Percentiles rank a stretch among this genome's conserved stretches.
Conservation (phyloP, 768 basidiomycete species). For the Melanogaster broomeanus region DNA sequence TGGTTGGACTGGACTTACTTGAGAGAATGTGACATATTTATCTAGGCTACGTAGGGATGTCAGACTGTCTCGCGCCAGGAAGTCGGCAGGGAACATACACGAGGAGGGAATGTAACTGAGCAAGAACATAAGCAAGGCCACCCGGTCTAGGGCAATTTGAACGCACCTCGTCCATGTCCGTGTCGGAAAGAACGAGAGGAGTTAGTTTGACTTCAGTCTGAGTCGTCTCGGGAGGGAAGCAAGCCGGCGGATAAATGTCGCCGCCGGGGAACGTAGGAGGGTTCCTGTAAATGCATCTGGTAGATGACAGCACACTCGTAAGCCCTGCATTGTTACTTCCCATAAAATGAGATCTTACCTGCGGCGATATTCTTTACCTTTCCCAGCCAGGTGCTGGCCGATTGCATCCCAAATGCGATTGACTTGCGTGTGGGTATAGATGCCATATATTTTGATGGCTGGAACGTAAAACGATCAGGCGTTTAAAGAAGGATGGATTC, state of each 20-base stretch:
- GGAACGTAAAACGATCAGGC: not conserved
- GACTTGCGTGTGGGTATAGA: slow-evolving; percentile 50
- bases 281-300: slow-evolving; percentile 50
- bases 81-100: slow-evolving; percentile 41
- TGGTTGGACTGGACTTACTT: slow-evolving; percentile 11
- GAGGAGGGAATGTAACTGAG: slow-evolving; percentile 56
- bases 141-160: not conserved
- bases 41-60: slow-evolving; percentile 44
- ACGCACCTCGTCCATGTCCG: slow-evolving; percentile 50
- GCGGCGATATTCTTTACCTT: slow-evolving; percentile 52
- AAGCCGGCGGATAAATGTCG: slow-evolving; percentile 50
- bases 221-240: slow-evolving; percentile 44
- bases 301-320: not conserved
- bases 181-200: slow-evolving; percentile 39
- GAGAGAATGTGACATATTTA: slow-evolving; percentile 33
- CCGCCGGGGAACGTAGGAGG: slow-evolving; percentile 34
- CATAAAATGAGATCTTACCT: slow-evolving; percentile 39
- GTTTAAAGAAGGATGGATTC: not conserved
- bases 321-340: not conserved
- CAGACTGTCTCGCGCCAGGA: slow-evolving; percentile 24
- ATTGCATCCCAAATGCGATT: slow-evolving; percentile 51
- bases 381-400: slow-evolving; percentile 40
- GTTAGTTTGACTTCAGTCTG: slow-evolving; percentile 13
- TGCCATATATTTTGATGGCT: slow-evolving; percentile 53
- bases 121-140: not conserved